Evolutionary conservation across 1,284 basidiomycete species (phyloP).

Genomic region (Tremellales sp.): DNA sequence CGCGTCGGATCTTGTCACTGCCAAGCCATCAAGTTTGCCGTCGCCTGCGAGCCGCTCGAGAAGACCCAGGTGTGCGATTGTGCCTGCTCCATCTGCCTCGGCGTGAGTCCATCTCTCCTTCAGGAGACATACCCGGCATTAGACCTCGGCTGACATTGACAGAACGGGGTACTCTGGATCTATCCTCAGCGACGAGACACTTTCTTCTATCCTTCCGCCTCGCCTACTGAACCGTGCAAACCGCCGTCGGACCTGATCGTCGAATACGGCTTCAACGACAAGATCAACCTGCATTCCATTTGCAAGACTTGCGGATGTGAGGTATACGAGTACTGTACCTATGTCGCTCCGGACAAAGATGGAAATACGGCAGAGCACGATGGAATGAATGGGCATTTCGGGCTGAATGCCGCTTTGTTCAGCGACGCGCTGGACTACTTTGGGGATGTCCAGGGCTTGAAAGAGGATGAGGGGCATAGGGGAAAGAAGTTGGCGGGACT

Average conservation of each 20-base stretch:
- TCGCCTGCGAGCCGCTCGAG: conserved; percentile 9
- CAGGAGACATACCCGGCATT: neutral
- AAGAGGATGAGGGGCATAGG: too few relatives aligned
- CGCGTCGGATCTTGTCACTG: conserved; percentile 21
- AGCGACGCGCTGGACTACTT: conserved; percentile 8
- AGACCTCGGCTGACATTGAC: neutral
- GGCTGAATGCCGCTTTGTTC: conserved; percentile 11
- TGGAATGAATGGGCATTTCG: conserved; percentile 2
- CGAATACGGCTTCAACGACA: conserved; percentile 9
- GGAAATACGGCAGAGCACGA: neutral
- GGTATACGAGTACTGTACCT: conserved; percentile 10
- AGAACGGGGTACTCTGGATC: conserved; percentile 22
- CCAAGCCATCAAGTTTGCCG: conserved; percentile 16
- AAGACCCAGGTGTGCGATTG: conserved; percentile 12
- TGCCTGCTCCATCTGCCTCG: conserved; percentile 18
- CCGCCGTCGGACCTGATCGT: neutral
- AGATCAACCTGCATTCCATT: conserved; percentile 11
- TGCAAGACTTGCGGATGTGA: conserved; percentile 18
- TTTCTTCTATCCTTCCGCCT: conserved; percentile 6
- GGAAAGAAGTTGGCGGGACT: too few relatives aligned
- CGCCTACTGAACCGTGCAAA: neutral
- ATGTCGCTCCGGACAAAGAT: neutral
- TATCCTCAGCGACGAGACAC: conserved; percentile 9
- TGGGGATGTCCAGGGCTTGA: conserved; percentile 1
- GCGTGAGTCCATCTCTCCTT: conserved; percentile 13